phyloP scores from a whole-genome alignment of 169 alveolate species.

The Cryptosporidium muris region DNA sequence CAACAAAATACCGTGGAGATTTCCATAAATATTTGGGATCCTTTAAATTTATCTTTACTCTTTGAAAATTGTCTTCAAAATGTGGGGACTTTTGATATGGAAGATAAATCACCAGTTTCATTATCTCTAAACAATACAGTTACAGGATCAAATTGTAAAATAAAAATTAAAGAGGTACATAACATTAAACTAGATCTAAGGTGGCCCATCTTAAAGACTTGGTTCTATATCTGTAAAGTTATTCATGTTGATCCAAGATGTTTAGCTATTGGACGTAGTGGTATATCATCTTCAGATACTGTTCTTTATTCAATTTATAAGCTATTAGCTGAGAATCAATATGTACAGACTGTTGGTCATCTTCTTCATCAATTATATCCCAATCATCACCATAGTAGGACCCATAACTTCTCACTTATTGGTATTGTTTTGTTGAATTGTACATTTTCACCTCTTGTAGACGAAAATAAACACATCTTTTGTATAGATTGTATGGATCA shows the following conservation, averaged over 20 bases:
- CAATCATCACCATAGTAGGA: constrained; percentile 9
- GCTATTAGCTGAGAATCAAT: constrained; percentile 15
- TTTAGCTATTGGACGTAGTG: constrained; percentile 29
- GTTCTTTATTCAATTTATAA: constrained; percentile 20
- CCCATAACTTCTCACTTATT: background rate
- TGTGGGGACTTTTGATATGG: too few species aligned
- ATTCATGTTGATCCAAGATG: constrained; percentile 53
- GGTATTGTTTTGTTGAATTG: constrained; percentile 6
- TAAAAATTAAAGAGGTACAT: constrained; percentile 7
- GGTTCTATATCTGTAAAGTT: constrained; percentile 30
- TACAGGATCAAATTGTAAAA: constrained; percentile 24
- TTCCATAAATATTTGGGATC: constrained; percentile 45
- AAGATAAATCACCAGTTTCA: background rate
- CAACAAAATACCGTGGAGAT: constrained; percentile 7
- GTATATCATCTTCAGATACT: constrained; percentile 8
- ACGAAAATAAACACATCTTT: constrained; percentile 5
- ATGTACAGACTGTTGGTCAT: background rate
- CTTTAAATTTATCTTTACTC: constrained; percentile 16
- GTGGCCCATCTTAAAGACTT: constrained; percentile 55
- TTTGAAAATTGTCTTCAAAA: background rate
- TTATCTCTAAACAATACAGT: background rate
- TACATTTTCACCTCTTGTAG: constrained; percentile 5
- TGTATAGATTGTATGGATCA: background rate
- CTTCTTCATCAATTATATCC: background rate
- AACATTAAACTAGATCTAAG: constrained; percentile 50